Conservation (phyloP, 2,329 filamentous ascomycete genomes). For the Aspergillus aculeatus region DNA sequence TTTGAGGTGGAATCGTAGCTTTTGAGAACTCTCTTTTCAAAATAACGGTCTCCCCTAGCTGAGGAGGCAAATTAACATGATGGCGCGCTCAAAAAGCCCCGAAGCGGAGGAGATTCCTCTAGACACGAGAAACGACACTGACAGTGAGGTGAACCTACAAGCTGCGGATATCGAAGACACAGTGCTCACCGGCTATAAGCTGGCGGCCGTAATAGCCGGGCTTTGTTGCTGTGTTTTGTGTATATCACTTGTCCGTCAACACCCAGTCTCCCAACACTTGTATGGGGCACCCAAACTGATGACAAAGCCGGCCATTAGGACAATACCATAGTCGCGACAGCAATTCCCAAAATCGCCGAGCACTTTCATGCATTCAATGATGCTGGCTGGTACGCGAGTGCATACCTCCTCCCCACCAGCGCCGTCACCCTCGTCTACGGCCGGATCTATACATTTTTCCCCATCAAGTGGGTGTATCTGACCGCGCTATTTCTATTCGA, state of each 20-base stretch:
- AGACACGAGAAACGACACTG: background rate
- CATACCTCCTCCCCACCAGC: conserved; percentile 39
- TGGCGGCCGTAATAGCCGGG: background rate
- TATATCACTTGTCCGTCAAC: background rate
- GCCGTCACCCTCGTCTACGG: conserved; percentile 39
- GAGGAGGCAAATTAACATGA: background rate
- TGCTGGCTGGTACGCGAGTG: conserved; percentile 45
- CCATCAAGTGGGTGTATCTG: conserved; percentile 38
- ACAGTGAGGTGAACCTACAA: background rate
- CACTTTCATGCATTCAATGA: conserved; percentile 43
- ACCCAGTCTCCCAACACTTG: background rate
- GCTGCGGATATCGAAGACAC: background rate
- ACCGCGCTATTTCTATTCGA: conserved; percentile 36
- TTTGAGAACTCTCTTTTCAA: too few species aligned
- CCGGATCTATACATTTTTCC: conserved; percentile 36
- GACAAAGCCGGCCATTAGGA: background rate
- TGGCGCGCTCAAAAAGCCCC: background rate
- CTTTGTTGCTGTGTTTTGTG: background rate
- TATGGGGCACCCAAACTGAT: background rate
- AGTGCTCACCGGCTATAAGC: background rate
- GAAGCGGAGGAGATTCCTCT: background rate
- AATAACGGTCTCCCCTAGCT: background rate
- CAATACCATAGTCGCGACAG: conserved; percentile 12
- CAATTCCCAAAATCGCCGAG: conserved; percentile 43
- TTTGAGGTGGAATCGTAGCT: background rate